A percentile compares a stretch with the other conserved stretches of the same genome.
phyloP scores from a whole-genome alignment of 108 stramenopile genomes.

The Seminavis robusta region DNA sequence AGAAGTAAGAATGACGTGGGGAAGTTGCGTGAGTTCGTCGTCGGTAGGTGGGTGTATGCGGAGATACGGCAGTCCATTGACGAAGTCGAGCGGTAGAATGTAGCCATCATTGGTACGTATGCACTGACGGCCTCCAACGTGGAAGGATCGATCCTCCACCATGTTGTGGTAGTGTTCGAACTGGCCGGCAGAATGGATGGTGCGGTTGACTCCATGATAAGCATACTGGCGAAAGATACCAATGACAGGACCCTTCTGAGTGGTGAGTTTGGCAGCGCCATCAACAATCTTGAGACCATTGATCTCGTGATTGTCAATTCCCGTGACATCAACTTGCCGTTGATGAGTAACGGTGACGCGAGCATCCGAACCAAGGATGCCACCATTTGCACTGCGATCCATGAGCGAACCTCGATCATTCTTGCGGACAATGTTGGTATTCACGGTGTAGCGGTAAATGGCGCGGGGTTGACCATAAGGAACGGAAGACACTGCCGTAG shows the following conservation, averaged over 20 bases:
- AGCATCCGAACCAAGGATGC: conserved; percentile 14
- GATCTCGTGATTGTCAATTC: conserved; percentile 27
- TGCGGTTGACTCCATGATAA: conserved; percentile 3
- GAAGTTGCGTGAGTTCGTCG: not conserved
- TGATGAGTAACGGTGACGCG: no score
- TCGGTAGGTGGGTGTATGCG: not conserved
- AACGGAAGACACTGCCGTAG: no score
- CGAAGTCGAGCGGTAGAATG: not conserved
- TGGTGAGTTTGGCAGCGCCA: no score
- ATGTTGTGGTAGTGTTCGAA: conserved; percentile 1
- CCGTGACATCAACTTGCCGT: no score
- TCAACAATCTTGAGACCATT: conserved; percentile 12
- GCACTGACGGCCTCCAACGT: conserved; percentile 9
- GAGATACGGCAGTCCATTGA: conserved; percentile 4
- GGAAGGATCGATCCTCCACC: conserved; percentile 17
- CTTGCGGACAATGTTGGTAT: no score
- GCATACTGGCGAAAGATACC: conserved; percentile 34
- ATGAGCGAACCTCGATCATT: no score
- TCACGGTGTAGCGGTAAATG: no score
- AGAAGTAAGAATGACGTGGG: conserved; percentile 15
- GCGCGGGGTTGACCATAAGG: no score
- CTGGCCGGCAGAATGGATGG: conserved; percentile 28
- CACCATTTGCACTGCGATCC: conserved; percentile 39
- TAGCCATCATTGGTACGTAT: conserved; percentile 17
- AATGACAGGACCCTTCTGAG: conserved; percentile 3